A percentile compares a stretch with the other conserved stretches of the same genome.
Conservation (phyloP, 169 alveolate genomes). For the Miamiensis avidus region DNA sequence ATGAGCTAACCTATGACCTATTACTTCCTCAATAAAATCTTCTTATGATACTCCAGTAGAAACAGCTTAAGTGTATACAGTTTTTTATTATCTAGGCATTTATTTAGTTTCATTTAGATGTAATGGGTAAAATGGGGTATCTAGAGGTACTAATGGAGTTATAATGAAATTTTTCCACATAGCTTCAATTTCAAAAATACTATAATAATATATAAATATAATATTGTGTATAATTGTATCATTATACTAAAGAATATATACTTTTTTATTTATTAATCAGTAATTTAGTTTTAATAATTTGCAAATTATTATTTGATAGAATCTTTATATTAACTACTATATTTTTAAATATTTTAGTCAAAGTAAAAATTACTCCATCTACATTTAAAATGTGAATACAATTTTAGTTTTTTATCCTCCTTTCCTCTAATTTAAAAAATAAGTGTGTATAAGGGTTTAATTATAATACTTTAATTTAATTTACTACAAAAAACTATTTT, state of each 20-base stretch:
- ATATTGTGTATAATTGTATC: too few species aligned
- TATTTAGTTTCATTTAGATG: not conserved
- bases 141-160: not conserved
- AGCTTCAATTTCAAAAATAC: not conserved
- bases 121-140: not conserved
- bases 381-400: not conserved
- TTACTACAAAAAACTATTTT: too few species aligned
- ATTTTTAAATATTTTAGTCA: not conserved
- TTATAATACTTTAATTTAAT: too few species aligned
- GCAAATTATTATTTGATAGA: too few species aligned
- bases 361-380: not conserved
- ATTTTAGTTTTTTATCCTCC: not conserved
- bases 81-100: not conserved
- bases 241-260: too few species aligned
- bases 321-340: not conserved
- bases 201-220: too few species aligned
- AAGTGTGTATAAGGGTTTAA: too few species aligned
- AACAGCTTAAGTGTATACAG: not conserved
- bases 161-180: not conserved
- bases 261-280: not conserved
- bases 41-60: not conserved
- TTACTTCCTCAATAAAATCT: not conserved
- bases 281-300: too few species aligned
- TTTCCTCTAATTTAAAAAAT: not conserved
- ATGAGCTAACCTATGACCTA: not conserved